Base-by-base conservation (phyloP, 257 asterid genomes). In the Haberlea rhodopensis region DNA sequence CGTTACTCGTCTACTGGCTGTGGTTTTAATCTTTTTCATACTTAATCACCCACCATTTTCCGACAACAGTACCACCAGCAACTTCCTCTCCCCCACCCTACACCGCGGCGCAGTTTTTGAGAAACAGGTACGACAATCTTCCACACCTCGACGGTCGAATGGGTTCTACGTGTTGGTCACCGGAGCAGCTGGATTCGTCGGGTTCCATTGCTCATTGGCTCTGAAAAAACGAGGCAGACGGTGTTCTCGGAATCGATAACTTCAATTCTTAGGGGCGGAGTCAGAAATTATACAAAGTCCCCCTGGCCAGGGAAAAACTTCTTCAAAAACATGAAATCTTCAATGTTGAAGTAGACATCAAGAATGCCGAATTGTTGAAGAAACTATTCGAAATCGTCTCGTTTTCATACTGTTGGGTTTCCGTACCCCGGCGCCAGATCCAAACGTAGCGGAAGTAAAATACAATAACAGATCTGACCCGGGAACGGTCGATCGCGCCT, bases 131-230 rank as follows among this genome's bases (percentile, higher is more conserved):
- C 86, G 82, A 2, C 86, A 72, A 53, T 83, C 88, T 20, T 40
- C 86, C 10, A 80, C 88, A 0, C 88, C 86, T 8, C 78, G 69
- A 24, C 80, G 86, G 3, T 66, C 78, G 8, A 59, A 80, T 9
- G 88, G 88, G 0, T 46, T 83, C 27, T 83, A 86, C 0, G 82
- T 83, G 5, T 26, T 83, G 0, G 86, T 83, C 43, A 83, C 88
- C 4, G 88, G 88, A 0, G 88, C 88, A 0, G 84, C 74, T 5
- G 88, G 86, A 0, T 83, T 83, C 37, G 88, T 83, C 1, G 88
- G 86, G 1, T 61, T 75, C 0, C 88, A 83, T 48, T 83, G 79
- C 43, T 75, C 88, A 0, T 53, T 83, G 15, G 86, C 86, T 6
- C 55, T 80, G 8, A 80, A 78, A 24, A 80, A 78, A 37, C 71